phyloP scores from a whole-genome alignment of 2,329 filamentous ascomycete genomes.

The Colletotrichum cereale region DNA sequence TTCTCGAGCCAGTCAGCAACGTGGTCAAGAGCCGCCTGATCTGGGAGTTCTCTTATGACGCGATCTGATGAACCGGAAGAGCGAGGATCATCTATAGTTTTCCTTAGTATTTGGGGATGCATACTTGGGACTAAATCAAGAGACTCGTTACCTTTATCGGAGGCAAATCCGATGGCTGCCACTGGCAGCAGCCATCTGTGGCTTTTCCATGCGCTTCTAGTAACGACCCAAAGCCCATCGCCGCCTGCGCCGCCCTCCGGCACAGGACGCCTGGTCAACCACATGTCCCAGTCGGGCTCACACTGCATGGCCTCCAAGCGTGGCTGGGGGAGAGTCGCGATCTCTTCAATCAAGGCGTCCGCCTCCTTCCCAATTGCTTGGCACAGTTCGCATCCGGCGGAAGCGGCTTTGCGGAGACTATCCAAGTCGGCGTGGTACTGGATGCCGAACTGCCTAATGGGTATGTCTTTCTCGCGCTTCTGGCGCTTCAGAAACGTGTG shows the following conservation, averaged over 20 bases:
- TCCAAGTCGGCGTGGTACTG: constrained; percentile 14
- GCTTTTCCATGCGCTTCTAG: background rate
- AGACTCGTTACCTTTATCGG: constrained; percentile 17
- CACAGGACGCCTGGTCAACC: constrained; percentile 14
- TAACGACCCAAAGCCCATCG: constrained; percentile 30
- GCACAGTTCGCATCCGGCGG: constrained; percentile 18
- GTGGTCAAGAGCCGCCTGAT: constrained; percentile 23
- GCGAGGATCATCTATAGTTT: constrained; percentile 3
- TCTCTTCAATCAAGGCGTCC: constrained; percentile 15
- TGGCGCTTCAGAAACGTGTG: background rate
- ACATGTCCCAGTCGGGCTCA: constrained; percentile 30
- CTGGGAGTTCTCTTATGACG: constrained; percentile 17
- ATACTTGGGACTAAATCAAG: background rate
- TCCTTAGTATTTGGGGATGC: background rate
- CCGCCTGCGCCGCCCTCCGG: background rate
- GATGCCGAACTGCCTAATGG: constrained; percentile 12
- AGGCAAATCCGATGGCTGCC: constrained; percentile 19
- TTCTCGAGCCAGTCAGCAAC: constrained; percentile 20
- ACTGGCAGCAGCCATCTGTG: constrained; percentile 8
- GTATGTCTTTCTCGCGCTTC: background rate
- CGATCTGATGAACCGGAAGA: constrained; percentile 14
- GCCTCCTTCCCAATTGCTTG: constrained; percentile 17
- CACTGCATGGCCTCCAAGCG: background rate
- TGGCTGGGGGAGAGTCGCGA: background rate
- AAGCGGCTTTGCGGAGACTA: constrained; percentile 13